Conservation (phyloP, 2,329 filamentous ascomycete genomes). For the Aspergillus melleus region DNA sequence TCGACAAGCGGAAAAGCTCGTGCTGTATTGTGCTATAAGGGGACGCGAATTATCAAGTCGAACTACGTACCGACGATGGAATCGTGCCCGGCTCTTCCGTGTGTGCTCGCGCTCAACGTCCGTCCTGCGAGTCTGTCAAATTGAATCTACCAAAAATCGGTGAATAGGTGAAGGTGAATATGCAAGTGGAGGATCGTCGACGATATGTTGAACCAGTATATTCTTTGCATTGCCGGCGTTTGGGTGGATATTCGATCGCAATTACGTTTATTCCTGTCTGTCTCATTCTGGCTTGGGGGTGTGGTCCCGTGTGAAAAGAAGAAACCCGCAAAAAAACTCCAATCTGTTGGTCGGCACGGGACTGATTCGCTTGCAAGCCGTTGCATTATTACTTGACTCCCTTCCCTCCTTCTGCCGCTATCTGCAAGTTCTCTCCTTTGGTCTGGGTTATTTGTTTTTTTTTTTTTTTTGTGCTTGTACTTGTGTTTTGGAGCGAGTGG, state of each 20-base stretch:
- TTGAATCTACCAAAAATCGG: constrained; percentile 16
- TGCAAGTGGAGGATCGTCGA: constrained; percentile 14
- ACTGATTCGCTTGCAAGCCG: constrained; percentile 6
- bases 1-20: constrained; percentile 84
- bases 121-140: constrained; percentile 12
- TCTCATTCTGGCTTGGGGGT: constrained; percentile 4
- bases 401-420: constrained; percentile 19
- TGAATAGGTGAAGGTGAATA: constrained; percentile 1
- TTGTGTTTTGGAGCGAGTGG: constrained; percentile 6
- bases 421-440: constrained; percentile 33
- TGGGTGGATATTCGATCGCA: constrained; percentile 28
- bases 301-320: background rate
- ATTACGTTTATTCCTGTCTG: constrained; percentile 13
- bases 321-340: too few relatives aligned
- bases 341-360: background rate
- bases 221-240: constrained; percentile 41
- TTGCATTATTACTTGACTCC: constrained; percentile 13
- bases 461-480: background rate
- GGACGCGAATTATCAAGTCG: constrained; percentile 5
- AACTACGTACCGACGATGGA: constrained; percentile 11
- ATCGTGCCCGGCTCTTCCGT: background rate
- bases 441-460: constrained; percentile 5
- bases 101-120: background rate
- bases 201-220: constrained; percentile 22
- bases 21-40: constrained; percentile 88